Evolutionary conservation across 257 asterid species (phyloP), one percentile per base, ranked within the genome.

Genomic region (Apocynum venetum): DNA sequence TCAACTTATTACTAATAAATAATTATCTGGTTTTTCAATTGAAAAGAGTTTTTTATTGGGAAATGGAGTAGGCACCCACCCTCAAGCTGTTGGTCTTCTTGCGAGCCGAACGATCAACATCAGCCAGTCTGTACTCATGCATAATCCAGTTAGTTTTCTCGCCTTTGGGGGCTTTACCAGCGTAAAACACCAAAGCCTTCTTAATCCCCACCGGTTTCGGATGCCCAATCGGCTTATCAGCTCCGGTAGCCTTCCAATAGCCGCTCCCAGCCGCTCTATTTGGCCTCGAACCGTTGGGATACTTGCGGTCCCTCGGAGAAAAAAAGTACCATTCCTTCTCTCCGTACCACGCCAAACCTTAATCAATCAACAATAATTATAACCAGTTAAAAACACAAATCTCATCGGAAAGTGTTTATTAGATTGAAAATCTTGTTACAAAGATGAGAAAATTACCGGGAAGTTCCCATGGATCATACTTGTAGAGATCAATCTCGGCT

Each of bases 241-340:
- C 98, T 0, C 98, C 98, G 68, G 98, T 93, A 0, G 98, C 98
- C 85, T 93, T 93, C 98, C 98, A 93, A 53, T 93, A 93, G 52
- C 98, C 98, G 8, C 86, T 86, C 4, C 98, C 97, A 3, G 98
- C 98, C 3, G 97, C 90, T 60, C 98, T 88, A 77, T 93, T 93
- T 60, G 98, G 98, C 53, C 98, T 72, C 60, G 98, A 93, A 20
- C 98, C 98, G 76, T 93, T 93, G 11, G 98, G 98, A 63, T 93
- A 93, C 83, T 93, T 93, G 80, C 98, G 88, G 52, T 93, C 97
- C 82, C 98, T 78, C 0, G 96, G 98, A 38, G 98, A 89, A 66
- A 93, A 93, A 80, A 92, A 93, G 81, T 91, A 93, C 98, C 98
- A 93, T 66, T 93, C 98, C 82, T 91, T 93, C 84, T 93, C 97